Conservation (phyloP, 495 filamentous ascomycete genomes). For the Talaromyces borbonicus region DNA sequence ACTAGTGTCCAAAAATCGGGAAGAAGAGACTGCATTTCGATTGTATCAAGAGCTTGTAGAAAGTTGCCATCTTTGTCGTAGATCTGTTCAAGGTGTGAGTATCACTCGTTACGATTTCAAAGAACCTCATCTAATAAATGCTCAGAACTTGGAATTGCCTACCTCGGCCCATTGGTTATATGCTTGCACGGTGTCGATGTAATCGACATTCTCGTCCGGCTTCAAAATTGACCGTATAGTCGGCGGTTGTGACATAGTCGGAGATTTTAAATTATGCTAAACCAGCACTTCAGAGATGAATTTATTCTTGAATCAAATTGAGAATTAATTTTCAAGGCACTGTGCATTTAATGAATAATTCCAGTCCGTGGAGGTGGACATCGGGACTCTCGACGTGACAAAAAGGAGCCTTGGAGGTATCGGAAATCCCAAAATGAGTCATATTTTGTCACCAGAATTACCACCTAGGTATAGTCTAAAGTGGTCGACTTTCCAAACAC, state of each 20-base stretch:
- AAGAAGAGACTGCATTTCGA: slow-evolving; percentile 45
- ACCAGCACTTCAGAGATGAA: no score
- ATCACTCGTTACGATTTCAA: no score
- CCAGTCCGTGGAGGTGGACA: no score
- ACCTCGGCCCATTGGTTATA: slow-evolving; percentile 36
- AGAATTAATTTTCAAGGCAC: no score
- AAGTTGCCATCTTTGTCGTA: slow-evolving; percentile 71
- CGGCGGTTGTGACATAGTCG: slow-evolving; percentile 3
- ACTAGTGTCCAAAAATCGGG: slow-evolving; percentile 39
- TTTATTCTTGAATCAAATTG: no score
- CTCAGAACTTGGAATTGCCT: slow-evolving; percentile 9
- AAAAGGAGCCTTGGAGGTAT: no score
- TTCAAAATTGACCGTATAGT: slow-evolving; percentile 4
- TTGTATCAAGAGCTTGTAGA: slow-evolving; percentile 57
- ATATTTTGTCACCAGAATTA: no score
- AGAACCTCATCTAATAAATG: background rate
- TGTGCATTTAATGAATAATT: no score
- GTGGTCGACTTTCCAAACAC: no score
- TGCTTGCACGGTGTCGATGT: slow-evolving; percentile 31
- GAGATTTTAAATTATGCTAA: background rate
- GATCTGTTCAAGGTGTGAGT: slow-evolving; percentile 19
- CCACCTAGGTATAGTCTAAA: no score
- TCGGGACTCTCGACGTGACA: no score
- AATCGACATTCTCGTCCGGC: slow-evolving; percentile 8
- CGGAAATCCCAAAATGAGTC: no score